Percentiles rank a stretch among this genome's conserved stretches.
These are phyloP conservation scores for Candida sanyaensis DNA, from an alignment of 1,139 yeast species.

Conservation along the genomic window DNA sequence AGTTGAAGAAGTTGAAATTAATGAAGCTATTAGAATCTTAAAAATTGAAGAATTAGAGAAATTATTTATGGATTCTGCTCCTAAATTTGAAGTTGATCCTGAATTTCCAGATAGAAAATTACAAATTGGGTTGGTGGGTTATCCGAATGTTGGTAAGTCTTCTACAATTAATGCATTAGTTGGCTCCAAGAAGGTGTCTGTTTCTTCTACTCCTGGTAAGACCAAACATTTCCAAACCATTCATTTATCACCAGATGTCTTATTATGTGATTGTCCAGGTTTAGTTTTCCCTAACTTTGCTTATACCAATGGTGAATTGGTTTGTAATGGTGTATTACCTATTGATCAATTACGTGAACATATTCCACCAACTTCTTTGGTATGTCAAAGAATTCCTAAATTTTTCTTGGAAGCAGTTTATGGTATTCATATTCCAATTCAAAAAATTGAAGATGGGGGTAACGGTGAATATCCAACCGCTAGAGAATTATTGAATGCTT, in stretches of 20 bases:
- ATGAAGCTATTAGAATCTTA: conserved; percentile 57
- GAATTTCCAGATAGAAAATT: conserved; percentile 62
- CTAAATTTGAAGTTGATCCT: conserved; percentile 59
- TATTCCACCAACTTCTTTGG: conserved; percentile 87
- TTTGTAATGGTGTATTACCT: conserved; percentile 96
- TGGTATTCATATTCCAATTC: conserved; percentile 84
- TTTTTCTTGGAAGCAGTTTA: conserved; percentile 86
- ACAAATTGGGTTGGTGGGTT: conserved; percentile 95
- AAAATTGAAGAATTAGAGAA: conserved; percentile 84
- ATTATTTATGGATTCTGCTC: conserved; percentile 78
- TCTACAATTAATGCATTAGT: conserved; percentile 94
- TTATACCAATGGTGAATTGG: conserved; percentile 93
- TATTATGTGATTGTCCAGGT: conserved; percentile 99
- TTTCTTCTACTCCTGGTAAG: conserved; percentile 97
- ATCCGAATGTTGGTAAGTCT: conserved; percentile 96
- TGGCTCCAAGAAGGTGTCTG: conserved; percentile 95
- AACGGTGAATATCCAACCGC: conserved; percentile 81
- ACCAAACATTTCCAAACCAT: conserved; percentile 99
- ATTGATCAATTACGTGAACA: conserved; percentile 95
- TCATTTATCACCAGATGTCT: conserved; percentile 75
- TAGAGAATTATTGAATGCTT: conserved; percentile 84
- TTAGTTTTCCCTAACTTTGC: conserved; percentile 98
- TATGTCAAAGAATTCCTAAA: conserved; percentile 87
- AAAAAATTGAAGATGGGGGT: conserved; percentile 83
- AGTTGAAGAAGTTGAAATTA: conserved; percentile 19